Conservation (phyloP, 1,284 basidiomycete species). For the Xanthoconium separans region DNA sequence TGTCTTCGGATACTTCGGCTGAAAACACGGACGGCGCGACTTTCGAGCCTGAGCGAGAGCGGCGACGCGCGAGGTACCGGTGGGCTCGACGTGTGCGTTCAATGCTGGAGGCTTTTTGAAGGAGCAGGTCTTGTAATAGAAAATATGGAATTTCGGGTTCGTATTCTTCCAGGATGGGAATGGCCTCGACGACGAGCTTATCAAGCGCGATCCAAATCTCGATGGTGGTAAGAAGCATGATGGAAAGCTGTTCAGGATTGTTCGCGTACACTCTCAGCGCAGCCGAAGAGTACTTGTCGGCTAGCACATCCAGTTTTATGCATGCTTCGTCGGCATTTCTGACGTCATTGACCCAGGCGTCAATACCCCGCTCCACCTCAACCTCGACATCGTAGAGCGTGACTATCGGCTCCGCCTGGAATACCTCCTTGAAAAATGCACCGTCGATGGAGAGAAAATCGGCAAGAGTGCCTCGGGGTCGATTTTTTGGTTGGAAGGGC, state of each 20-base stretch:
- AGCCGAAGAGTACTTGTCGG: slow-evolving; percentile 26
- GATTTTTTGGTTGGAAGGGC: slow-evolving; percentile 12
- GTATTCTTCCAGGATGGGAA: slow-evolving; percentile 40
- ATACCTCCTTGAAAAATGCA: slow-evolving; percentile 11
- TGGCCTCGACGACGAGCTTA: slow-evolving; percentile 30
- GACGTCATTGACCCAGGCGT: slow-evolving; percentile 29
- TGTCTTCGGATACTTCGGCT: background rate
- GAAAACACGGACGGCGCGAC: slow-evolving; percentile 25
- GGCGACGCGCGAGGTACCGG: slow-evolving; percentile 33
- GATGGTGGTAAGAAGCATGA: slow-evolving; percentile 43
- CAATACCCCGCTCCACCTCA: slow-evolving; percentile 28
- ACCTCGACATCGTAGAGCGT: slow-evolving; percentile 36
- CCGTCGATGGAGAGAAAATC: slow-evolving; percentile 20
- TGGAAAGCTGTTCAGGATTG: slow-evolving; percentile 40
- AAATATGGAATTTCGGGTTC: slow-evolving; percentile 42
- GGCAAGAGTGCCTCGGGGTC: slow-evolving; percentile 3
- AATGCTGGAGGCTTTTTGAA: slow-evolving; percentile 32
- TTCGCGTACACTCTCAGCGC: slow-evolving; percentile 30
- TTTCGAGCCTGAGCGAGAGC: background rate
- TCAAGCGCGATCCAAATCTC: slow-evolving; percentile 48
- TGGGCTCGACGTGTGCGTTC: slow-evolving; percentile 31
- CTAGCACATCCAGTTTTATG: slow-evolving; percentile 22
- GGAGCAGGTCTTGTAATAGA: slow-evolving; percentile 40
- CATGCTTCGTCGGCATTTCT: slow-evolving; percentile 5
- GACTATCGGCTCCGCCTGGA: slow-evolving; percentile 11